Conservation (phyloP, 139 green algal genomes). For the Chlorella ohadii region DNA sequence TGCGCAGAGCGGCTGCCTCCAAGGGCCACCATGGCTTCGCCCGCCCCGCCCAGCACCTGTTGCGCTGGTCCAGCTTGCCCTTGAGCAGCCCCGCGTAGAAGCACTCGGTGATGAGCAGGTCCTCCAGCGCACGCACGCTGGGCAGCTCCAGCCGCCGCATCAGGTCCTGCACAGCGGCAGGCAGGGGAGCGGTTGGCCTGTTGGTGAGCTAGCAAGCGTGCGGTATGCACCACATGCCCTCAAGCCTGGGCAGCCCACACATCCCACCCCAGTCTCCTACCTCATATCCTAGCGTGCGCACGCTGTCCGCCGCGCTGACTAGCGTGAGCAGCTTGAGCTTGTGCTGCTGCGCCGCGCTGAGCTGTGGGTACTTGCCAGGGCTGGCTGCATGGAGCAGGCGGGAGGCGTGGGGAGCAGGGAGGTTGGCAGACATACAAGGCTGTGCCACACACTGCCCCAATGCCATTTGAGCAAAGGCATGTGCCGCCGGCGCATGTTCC, state of each 20-base stretch:
- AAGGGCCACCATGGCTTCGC: too few species aligned
- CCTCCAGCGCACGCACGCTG: conserved; percentile 86
- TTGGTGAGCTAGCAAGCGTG: neutral
- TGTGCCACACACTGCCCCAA: too few species aligned
- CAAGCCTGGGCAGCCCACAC: neutral
- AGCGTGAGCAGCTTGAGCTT: conserved; percentile 93
- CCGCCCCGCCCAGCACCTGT: conserved; percentile 26
- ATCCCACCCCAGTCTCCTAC: neutral
- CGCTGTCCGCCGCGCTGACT: conserved; percentile 61
- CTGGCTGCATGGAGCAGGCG: neutral
- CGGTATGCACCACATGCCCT: neutral
- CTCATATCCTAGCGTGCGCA: conserved; percentile 16
- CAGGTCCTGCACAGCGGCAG: neutral
- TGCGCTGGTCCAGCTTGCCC: conserved; percentile 86
- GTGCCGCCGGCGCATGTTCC: too few species aligned
- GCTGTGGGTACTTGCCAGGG: conserved; percentile 6
- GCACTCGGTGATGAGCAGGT: conserved; percentile 93
- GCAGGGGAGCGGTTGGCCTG: neutral
- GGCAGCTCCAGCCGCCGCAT: conserved; percentile 54
- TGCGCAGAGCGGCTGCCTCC: neutral
- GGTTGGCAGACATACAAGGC: too few species aligned
- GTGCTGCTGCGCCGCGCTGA: conserved; percentile 63
- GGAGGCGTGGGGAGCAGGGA: too few species aligned
- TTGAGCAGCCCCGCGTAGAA: conserved; percentile 80
- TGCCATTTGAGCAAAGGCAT: too few species aligned